Base-by-base conservation (phyloP, 148 eudicot genomes). In the Salicornia ramosissima region DNA sequence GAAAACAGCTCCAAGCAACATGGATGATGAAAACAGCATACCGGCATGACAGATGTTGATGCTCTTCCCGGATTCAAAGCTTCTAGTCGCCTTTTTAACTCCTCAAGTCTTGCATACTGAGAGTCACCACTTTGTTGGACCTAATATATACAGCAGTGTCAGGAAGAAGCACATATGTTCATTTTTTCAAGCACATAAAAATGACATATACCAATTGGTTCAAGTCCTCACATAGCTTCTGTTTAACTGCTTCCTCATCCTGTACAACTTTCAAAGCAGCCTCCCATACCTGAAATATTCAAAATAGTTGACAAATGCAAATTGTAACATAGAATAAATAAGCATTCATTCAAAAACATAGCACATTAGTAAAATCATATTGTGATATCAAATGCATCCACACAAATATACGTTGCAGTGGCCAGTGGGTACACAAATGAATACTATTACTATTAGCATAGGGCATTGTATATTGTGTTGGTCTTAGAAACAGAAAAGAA, bases 211-310 rank as follows among this genome's bases (percentile, higher is more conserved):
- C 98, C 87, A 93, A 80, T 68, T 78, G 80, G 67, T 84, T 93
- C 75, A 93, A 85, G 84, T 93, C 97, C 55, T 93, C 96, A 73
- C 98, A 90, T 71, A 90, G 83, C 77, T 81, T 81, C 83, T 90
- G 95, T 81, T 93, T 93, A 10, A 85, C 51, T 24, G 81, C 89
- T 86, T 90, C 98, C 82, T 93, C 95, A 64, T 93, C 95, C 79
- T 80, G 80, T 19, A 93, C 89, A 70, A 68, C 90, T 71, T 88
- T 79, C 54, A 82, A 74, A 57, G 98, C 91, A 65, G 80, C 86
- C 77, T 88, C 91, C 94, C 88, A 88, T 62, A 77, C 87, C 94
- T 88, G 67, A 47, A 76, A 72, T 36, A 46, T 69, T 22, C 25
- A 64, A 55, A 36, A 65, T 16, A 28, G 24, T 56, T 3, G 3